Percentiles rank a stretch among this genome's conserved stretches.
phyloP scores from a whole-genome alignment of 2,329 filamentous ascomycete genomes.

The Neospermospora avenae region DNA sequence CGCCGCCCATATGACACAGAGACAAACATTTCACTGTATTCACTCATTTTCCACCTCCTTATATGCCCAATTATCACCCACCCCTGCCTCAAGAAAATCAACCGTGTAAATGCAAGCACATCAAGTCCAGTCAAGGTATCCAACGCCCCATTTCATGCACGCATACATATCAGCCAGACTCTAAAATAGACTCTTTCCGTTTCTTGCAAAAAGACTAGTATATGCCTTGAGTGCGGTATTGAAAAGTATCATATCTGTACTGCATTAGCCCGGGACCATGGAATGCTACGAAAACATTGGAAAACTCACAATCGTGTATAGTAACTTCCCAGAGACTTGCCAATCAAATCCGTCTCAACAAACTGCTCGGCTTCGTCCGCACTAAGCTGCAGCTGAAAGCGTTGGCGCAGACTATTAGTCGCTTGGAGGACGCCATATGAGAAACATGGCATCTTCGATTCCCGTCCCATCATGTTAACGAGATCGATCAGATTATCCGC shows the following conservation, averaged over 20 bases:
- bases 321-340: conserved; percentile 80
- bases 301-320: conserved; percentile 73
- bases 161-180: neutral
- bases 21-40: neutral
- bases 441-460: conserved; percentile 84
- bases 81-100: neutral
- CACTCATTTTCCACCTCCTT: neutral
- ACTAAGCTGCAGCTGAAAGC: conserved; percentile 79
- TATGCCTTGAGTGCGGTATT: conserved; percentile 84
- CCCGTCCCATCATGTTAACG: conserved; percentile 79
- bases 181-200: neutral
- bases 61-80: neutral
- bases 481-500: conserved; percentile 79
- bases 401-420: conserved; percentile 64
- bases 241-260: conserved; percentile 77
- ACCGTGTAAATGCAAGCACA: conserved; percentile 8
- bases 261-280: neutral
- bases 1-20: neutral
- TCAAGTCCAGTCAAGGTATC: conserved; percentile 16
- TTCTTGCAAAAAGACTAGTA: conserved; percentile 50
- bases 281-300: neutral
- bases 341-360: conserved; percentile 75
- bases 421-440: conserved; percentile 69
- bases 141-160: conserved; percentile 24
- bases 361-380: conserved; percentile 78